A percentile compares a stretch with the other conserved stretches of the same genome.
These are phyloP conservation scores for Nothophytophthora sp. DNA, from an alignment of 352 stramenopile genomes.

Conservation along the genomic window DNA sequence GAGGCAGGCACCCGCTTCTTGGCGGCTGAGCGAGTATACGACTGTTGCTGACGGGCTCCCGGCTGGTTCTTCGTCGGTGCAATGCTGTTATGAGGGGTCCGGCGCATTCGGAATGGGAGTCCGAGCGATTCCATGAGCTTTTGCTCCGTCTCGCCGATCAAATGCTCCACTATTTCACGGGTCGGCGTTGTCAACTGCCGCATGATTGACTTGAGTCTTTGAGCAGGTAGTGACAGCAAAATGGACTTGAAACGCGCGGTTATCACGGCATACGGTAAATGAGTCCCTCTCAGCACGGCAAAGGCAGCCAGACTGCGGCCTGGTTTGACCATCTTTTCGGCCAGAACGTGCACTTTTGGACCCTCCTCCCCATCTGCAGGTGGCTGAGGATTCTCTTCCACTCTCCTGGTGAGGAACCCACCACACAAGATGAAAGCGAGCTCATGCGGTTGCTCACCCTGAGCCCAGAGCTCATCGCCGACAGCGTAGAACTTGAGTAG, in stretches of 20 bases:
- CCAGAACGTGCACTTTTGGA: slow-evolving; percentile 19
- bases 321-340: slow-evolving; percentile 49
- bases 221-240: slow-evolving; percentile 42
- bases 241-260: slow-evolving; percentile 64
- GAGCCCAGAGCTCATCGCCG: slow-evolving; percentile 39
- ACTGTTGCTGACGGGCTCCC: background rate
- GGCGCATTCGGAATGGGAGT: slow-evolving; percentile 23
- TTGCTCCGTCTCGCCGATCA: slow-evolving; percentile 38
- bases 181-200: slow-evolving; percentile 35
- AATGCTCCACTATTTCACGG: slow-evolving; percentile 29
- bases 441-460: slow-evolving; percentile 43
- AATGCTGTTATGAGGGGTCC: slow-evolving; percentile 15
- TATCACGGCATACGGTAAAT: slow-evolving; percentile 37
- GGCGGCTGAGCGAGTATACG: background rate
- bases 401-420: slow-evolving; percentile 38
- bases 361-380: slow-evolving; percentile 9
- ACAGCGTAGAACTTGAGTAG: slow-evolving; percentile 54
- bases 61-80: slow-evolving; percentile 11
- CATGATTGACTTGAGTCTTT: slow-evolving; percentile 55
- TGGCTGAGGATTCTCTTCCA: slow-evolving; percentile 6
- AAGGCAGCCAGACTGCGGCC: slow-evolving; percentile 33
- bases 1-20: slow-evolving; percentile 19
- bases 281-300: slow-evolving; percentile 29
- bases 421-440: slow-evolving; percentile 57
- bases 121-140: slow-evolving; percentile 32